Conservation (phyloP, 208 protist genomes). For the Wallacemonas collosoma region DNA sequence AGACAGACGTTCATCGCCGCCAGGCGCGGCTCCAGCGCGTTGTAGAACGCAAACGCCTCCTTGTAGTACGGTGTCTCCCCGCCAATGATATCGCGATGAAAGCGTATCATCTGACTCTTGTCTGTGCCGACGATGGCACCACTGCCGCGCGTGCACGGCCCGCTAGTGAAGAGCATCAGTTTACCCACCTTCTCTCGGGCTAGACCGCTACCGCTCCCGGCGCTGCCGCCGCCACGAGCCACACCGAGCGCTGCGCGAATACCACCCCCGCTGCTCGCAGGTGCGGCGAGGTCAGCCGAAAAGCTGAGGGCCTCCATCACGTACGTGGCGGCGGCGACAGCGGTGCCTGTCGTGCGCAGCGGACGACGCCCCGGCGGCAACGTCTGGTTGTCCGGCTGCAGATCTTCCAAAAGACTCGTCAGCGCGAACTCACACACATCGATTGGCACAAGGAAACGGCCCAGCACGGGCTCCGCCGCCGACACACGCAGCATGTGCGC, state of each 20-base stretch:
- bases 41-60: constrained; percentile 89
- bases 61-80: constrained; percentile 77
- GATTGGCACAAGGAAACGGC: constrained; percentile 94
- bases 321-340: constrained; percentile 58
- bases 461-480: constrained; percentile 73
- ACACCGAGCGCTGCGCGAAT: constrained; percentile 13
- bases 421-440: constrained; percentile 86
- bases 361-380: constrained; percentile 59
- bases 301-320: constrained; percentile 62
- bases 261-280: neutral
- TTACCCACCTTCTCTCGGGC: constrained; percentile 33
- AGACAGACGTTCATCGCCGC: constrained; percentile 90
- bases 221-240: constrained; percentile 1
- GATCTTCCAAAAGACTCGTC: constrained; percentile 51
- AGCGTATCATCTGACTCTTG: constrained; percentile 96
- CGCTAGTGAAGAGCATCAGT: constrained; percentile 96
- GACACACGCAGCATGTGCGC: constrained; percentile 62
- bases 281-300: constrained; percentile 15
- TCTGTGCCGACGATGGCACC: constrained; percentile 91
- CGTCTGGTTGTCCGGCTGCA: constrained; percentile 52
- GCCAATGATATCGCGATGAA: constrained; percentile 96
- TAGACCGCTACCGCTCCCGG: constrained; percentile 6
- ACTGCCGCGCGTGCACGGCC: constrained; percentile 94
- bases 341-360: constrained; percentile 71
- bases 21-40: constrained; percentile 83